Base-by-base conservation (phyloP, 805 yeast species). In the Candida mattraensis region DNA sequence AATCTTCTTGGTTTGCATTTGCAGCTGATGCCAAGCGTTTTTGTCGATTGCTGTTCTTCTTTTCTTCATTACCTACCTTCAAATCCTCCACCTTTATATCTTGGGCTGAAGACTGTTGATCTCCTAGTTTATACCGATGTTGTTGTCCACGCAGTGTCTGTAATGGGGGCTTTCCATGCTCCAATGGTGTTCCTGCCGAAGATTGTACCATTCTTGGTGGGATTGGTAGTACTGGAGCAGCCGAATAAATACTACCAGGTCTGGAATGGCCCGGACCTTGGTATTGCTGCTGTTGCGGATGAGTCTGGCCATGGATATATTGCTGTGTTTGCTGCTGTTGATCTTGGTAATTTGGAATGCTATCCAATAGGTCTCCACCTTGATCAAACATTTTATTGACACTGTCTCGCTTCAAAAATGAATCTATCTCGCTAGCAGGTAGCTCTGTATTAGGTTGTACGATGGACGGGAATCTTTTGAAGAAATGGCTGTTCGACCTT, bases 331-430 rank as follows among this genome's bases (percentile, higher is more conserved):
- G 44, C 25, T 33, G 45, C 20, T 33, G 45, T 22, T 48, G 56
- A 10, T 52, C 53, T 25, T 42, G 45, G 21, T 44, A 44, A 33
- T 45, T 38, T 15, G 57, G 58, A 20, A 53, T 39, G 34, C 49
- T 47, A 33, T 59, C 61, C 28, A 58, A 33, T 14, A 54, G 35
- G 28, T 58, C 62, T 10, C 51, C 35, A 12, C 33, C 42, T 24
- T 54, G 53, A 13, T 56, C 58, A 37, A 58, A 51, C 8, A 56
- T 43, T 17, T 56, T 50, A 31, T 44, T 50, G 30, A 56, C 44
- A 20, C 63, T 54, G 24, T 64, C 69, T 24, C 65, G 43, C 39
- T 63, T 64, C 35, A 61, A 40, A 37, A 61, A 61, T n/a, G 35
- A 44, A 25, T 64, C 69, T 29, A 64, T 53, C 29, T 63, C 68